Conservation (phyloP, 208 protist species). For the Leishmania tarentolae region DNA sequence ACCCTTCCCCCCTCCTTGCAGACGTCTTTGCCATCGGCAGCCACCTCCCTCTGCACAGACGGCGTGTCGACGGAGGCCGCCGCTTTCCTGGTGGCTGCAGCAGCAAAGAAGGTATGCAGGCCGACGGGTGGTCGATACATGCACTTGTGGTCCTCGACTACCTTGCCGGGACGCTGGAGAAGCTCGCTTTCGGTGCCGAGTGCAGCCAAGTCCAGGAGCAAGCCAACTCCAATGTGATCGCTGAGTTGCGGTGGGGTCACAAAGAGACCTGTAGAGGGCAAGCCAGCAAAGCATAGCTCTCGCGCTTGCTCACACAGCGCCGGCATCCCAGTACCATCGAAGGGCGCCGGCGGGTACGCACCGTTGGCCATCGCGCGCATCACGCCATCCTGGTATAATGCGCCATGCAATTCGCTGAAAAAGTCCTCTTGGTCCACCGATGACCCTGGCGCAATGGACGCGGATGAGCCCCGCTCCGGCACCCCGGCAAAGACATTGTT, state of each 20-base stretch:
- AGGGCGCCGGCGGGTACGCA: conserved; percentile 66
- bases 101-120: conserved; percentile 62
- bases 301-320: conserved; percentile 40
- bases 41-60: not conserved
- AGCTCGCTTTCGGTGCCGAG: conserved; percentile 6
- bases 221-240: conserved; percentile 87
- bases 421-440: conserved; percentile 31
- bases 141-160: conserved; percentile 60
- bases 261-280: conserved; percentile 82
- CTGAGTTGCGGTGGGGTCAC: conserved; percentile 90
- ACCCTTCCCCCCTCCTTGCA: not conserved
- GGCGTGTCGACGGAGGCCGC: not conserved
- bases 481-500: conserved; percentile 55
- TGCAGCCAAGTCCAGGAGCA: conserved; percentile 37
- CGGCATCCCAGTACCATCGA: conserved; percentile 72
- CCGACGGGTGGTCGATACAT: conserved; percentile 67
- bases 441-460: too few relatives aligned
- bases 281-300: conserved; percentile 52
- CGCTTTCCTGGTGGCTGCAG: conserved; percentile 27
- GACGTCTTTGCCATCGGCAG: not conserved
- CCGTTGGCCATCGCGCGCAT: conserved; percentile 65
- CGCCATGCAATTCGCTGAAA: conserved; percentile 72
- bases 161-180: conserved; percentile 40
- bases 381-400: conserved; percentile 31
- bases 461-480: not conserved